Base-by-base conservation (phyloP, 306 rosid species). In the Astragalus membranaceus region DNA sequence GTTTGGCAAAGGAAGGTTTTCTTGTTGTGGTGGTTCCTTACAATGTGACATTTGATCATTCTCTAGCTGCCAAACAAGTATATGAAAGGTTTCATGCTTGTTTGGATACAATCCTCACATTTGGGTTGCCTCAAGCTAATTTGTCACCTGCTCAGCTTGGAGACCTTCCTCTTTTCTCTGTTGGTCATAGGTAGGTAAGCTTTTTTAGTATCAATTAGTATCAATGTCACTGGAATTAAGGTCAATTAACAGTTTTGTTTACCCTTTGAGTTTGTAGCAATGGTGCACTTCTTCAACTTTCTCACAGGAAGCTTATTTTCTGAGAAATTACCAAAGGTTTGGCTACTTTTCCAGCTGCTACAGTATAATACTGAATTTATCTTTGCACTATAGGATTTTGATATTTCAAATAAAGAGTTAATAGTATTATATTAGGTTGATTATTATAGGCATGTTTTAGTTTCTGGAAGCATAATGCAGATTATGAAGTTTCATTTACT, bases 141-240 rank as follows among this genome's bases (percentile, higher is more conserved):
- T 78, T 91, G 43, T 77, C 89, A 3, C 71, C 92, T 73, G 72
- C 75, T 80, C 96, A 88, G 73, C 85, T 91, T 42, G 69, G 62
- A 65, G 84, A 78, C 33, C 90, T 94, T 62, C 92, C 98, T 2
- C 72, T 94, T 16, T 90, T 90, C 70, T 85, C 85, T 26, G 95
- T 94, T 74, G 99, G 96, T 57, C 99, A 91, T 75, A 92, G 98
- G 98, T 90, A 75, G 30, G n/a, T n/a, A n/a, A n/a, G n/a, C n/a
- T n/a, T n/a, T n/a, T n/a, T n/a, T n/a, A n/a, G n/a, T n/a, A n/a
- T n/a, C n/a, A n/a, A n/a, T n/a, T n/a, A n/a, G n/a, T n/a, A n/a
- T n/a, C n/a, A n/a, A n/a, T n/a, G 80, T 71, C 26, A 37, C 29
- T 47, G 16, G 83, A 70, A 54, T 17, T 37, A 47, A 36, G 17